Conservation (phyloP, 2,329 filamentous ascomycete species). For the Exutisphaerella laricina region DNA sequence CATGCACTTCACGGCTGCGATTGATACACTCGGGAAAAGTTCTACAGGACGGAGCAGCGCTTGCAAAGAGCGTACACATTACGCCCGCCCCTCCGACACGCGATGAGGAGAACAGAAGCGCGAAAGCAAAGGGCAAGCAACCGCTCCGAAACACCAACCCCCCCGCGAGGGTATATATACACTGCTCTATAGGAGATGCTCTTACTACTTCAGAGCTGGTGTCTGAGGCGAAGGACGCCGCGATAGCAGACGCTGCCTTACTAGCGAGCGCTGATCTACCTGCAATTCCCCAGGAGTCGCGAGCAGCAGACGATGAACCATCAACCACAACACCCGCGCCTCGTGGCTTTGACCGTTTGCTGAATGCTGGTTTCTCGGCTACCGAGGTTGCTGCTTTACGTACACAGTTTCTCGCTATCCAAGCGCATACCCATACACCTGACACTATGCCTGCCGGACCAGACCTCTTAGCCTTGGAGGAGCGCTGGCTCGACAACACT, state of each 20-base stretch:
- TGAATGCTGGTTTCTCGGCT: conserved; percentile 72
- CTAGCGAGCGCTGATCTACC: conserved; percentile 22
- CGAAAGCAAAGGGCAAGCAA: conserved; percentile 60
- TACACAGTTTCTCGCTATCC: conserved; percentile 81
- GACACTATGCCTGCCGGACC: conserved; percentile 81
- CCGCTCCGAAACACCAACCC: conserved; percentile 43
- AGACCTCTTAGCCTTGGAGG: conserved; percentile 72
- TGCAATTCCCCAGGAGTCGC: conserved; percentile 22
- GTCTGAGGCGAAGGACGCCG: conserved; percentile 52
- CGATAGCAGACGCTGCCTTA: conserved; percentile 37
- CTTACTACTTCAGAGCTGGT: conserved; percentile 64
- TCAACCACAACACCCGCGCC: conserved; percentile 52
- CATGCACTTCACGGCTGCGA: conserved; percentile 66
- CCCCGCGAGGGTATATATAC: conserved; percentile 68
- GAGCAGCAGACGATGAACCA: conserved; percentile 9
- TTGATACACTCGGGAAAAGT: conserved; percentile 88
- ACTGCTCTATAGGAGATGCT: conserved; percentile 79
- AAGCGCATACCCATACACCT: conserved; percentile 74
- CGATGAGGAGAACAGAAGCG: conserved; percentile 30
- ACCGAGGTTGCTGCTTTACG: conserved; percentile 79
- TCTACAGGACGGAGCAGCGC: conserved; percentile 64
- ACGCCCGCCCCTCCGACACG: conserved; percentile 48
- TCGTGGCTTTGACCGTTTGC: conserved; percentile 81
- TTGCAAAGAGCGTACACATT: conserved; percentile 63
- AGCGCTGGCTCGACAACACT: conserved; percentile 75